Evolutionary conservation across 805 yeast species (phyloP), one percentile per base, ranked within the genome.

Genomic region (Wickerhamiella azyma): DNA sequence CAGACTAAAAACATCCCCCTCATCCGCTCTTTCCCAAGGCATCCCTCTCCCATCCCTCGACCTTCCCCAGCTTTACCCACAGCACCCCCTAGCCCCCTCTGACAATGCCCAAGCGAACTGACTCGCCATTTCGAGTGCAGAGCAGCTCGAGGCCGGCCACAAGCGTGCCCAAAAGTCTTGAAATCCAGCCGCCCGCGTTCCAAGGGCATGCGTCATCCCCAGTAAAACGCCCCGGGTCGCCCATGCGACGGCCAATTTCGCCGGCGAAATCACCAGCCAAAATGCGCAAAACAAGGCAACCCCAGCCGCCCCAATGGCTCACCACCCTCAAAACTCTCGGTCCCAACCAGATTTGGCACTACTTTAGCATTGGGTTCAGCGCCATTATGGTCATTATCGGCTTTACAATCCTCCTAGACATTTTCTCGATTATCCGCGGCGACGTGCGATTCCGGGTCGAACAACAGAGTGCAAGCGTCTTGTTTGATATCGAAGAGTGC

Each of bases 381-480:
- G 58, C 73, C 1, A 55, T 72, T 3, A 62, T 84, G 36, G 66
- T 77, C 18, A 58, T 72, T 0, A 59, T 74, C 3, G 55, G 79
- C n/a, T 52, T 77, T 1, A 79, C 71, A 56, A 63, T 78, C 21
- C 62, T 76, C 2, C 67, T 64, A 48, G 58, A 72, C 3, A 74
- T 80, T 53, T 64, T 78, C 7, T 57, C 65, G 4, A 76, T 85
- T 9, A 70, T 85, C 9, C 65, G 71, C 36, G 61, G 66, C 52
- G 98, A 89, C 60, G 84, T 89, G 13, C 75, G 77, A 49, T 71
- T 70, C 49, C 82, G 81, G 56, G 70, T 85, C 9, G 80, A 79
- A 41, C 70, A 74, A 26, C 75, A 79, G 52, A 71, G 80, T 0
- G 60, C 72, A 5, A 79, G 78, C 30, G 74, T 77, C 0, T 58